Evolutionary conservation across 140 eudicot genomes (phyloP).

Genomic region (Cichorium intybus): DNA sequence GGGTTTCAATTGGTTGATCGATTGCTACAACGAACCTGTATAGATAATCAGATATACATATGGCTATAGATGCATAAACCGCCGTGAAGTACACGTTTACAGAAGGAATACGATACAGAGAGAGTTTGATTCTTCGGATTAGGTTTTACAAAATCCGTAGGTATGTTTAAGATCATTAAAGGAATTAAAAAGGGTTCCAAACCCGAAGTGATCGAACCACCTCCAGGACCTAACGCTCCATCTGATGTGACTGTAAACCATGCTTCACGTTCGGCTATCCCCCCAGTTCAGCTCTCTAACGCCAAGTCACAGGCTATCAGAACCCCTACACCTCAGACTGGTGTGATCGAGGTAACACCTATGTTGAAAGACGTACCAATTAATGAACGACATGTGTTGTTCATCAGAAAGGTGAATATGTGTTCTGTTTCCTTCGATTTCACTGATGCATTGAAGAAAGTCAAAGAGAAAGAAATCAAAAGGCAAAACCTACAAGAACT

Average conservation of each 20-base stretch:
- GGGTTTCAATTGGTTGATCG: slow-evolving; percentile 41
- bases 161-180: slow-evolving; percentile 65
- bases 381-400: slow-evolving; percentile 56
- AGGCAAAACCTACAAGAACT: slow-evolving; percentile 63
- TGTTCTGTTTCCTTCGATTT: slow-evolving; percentile 60
- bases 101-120: not conserved
- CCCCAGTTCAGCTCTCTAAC: slow-evolving; percentile 16
- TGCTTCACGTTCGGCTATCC: slow-evolving; percentile 53
- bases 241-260: slow-evolving; percentile 68
- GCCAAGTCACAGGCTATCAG: slow-evolving; percentile 22
- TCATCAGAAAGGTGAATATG: slow-evolving; percentile 47
- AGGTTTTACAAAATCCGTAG: slow-evolving; percentile 6
- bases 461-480: slow-evolving; percentile 68
- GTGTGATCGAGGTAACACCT: slow-evolving; percentile 62
- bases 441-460: slow-evolving; percentile 48
- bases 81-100: slow-evolving; percentile 15
- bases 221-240: slow-evolving; percentile 37
- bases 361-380: slow-evolving; percentile 60
- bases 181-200: slow-evolving; percentile 57
- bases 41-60: not conserved
- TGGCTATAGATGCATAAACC: not conserved
- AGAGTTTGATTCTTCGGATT: slow-evolving; percentile 13
- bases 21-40: slow-evolving; percentile 27
- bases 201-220: slow-evolving; percentile 60
- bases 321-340: slow-evolving; percentile 30